Base-by-base conservation (phyloP, 345 rosid species). In the Ceriops zippeliana region DNA sequence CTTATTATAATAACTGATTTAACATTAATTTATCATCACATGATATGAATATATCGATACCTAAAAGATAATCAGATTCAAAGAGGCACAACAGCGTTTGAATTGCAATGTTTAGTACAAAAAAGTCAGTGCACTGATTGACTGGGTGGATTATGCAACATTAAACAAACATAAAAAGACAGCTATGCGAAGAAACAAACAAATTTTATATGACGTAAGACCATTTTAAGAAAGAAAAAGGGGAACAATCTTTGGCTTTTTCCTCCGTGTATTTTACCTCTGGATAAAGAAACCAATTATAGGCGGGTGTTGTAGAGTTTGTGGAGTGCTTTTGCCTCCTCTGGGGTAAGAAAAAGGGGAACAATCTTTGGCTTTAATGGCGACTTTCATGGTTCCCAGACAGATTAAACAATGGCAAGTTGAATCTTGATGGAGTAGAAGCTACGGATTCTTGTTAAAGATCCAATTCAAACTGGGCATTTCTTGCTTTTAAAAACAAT, bases 371-470 rank as follows among this genome's bases (percentile, higher is more conserved):
- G 59, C 2, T 19, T 30, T 16, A 65, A 30, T 17, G 52, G 11
- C 9, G 37, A 47, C 20, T 26, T 68, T 69, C 54, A 53, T 7
- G 69, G 70, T 73, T 62, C 42, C 61, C 63, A 66, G 74, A 60
- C 58, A 67, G 19, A 38, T 64, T 65, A 65, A 52, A 70, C 61
- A 61, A 27, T 38, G 56, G 26, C 37, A 65, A 65, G 26, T 42
- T 65, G 76, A 70, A 70, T 72, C 71, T 72, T 53, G 73, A 63
- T 70, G 79, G 74, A 73, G 76, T 76, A 63, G 52, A 54, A 38
- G 52, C 65, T n/a, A 75, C 65, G 71, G 58, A 78, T 82, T 64
- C 79, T 71, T 37, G 56, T 65, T 69, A 32, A 53, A 58, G 61
- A 70, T 70, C 34, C 62, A n/a, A 66, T 62, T 78, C 71, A 58